phyloP scores from a whole-genome alignment of 257 asterid species.

The Fraxinus anomala region DNA sequence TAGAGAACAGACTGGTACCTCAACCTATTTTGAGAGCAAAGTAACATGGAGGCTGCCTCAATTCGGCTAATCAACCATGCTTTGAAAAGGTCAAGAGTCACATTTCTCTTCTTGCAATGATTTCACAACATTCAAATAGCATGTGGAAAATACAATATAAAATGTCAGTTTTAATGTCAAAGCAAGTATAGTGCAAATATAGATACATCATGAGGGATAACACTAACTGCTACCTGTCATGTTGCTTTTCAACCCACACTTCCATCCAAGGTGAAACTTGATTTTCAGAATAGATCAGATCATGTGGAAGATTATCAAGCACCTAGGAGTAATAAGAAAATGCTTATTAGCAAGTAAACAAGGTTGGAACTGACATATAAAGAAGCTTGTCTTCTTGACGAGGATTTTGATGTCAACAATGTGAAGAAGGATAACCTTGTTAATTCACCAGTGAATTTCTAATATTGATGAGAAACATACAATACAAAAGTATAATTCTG shows the following conservation, averaged over 20 bases:
- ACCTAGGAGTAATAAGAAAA: constrained; percentile 47
- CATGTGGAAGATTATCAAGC: constrained; percentile 99
- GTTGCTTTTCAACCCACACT: constrained; percentile 83
- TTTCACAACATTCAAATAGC: not conserved
- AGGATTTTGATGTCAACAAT: constrained; percentile 18
- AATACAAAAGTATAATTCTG: constrained; percentile 4
- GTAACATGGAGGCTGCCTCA: not conserved
- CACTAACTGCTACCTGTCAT: constrained; percentile 45
- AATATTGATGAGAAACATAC: constrained; percentile 8
- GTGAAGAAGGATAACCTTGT: not conserved
- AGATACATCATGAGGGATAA: not conserved
- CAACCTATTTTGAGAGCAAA: not conserved
- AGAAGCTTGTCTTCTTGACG: not conserved
- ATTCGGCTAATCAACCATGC: not conserved
- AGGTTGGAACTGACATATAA: not conserved
- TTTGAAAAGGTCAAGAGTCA: not conserved
- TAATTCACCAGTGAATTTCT: constrained; percentile 14
- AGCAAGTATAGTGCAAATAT: not conserved
- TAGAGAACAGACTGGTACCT: not conserved
- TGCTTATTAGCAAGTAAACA: not conserved
- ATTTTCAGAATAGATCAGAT: constrained; percentile 75
- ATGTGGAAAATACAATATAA: not conserved
- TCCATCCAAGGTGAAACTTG: constrained; percentile 95
- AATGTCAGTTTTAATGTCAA: not conserved
- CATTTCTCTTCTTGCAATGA: not conserved